Conservation (phyloP, 148 eudicot genomes). For the Dianthus caryophyllus region DNA sequence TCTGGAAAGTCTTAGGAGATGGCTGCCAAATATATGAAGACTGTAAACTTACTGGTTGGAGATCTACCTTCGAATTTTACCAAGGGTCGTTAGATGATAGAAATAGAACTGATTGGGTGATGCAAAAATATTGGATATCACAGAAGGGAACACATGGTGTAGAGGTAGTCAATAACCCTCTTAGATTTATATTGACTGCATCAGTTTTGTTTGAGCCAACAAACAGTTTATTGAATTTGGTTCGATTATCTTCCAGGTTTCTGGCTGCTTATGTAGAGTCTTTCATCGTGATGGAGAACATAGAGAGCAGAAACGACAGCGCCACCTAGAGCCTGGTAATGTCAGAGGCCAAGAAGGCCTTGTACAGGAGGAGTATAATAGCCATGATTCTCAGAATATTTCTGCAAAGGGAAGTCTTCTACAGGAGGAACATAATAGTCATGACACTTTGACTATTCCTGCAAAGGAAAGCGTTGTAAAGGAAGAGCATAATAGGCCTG, state of each 20-base stretch:
- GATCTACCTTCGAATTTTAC: constrained; percentile 49
- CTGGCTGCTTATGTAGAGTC: constrained; percentile 39
- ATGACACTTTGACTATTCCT: too few relatives aligned
- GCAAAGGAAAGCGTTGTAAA: too few relatives aligned
- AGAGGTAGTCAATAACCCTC: constrained; percentile 32
- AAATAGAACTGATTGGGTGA: constrained; percentile 46
- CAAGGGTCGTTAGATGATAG: constrained; percentile 33
- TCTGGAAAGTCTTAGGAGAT: constrained; percentile 47
- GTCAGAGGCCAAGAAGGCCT: neutral
- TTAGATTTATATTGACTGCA: constrained; percentile 7
- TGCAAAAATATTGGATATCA: constrained; percentile 53
- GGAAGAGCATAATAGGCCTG: too few relatives aligned
- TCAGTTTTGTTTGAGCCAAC: constrained; percentile 22
- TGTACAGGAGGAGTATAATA: neutral
- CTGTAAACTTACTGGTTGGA: constrained; percentile 48
- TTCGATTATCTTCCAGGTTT: constrained; percentile 44
- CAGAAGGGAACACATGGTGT: constrained; percentile 16
- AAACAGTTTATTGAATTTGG: constrained; percentile 39
- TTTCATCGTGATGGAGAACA: constrained; percentile 28
- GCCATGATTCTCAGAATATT: neutral
- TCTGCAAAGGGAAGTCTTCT: too few relatives aligned
- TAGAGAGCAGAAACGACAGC: constrained; percentile 20
- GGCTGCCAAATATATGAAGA: constrained; percentile 36
- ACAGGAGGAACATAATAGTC: too few relatives aligned
- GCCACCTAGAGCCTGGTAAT: constrained; percentile 3